Base-by-base conservation (phyloP, 148 eudicot species). In the Cornus kousa region DNA sequence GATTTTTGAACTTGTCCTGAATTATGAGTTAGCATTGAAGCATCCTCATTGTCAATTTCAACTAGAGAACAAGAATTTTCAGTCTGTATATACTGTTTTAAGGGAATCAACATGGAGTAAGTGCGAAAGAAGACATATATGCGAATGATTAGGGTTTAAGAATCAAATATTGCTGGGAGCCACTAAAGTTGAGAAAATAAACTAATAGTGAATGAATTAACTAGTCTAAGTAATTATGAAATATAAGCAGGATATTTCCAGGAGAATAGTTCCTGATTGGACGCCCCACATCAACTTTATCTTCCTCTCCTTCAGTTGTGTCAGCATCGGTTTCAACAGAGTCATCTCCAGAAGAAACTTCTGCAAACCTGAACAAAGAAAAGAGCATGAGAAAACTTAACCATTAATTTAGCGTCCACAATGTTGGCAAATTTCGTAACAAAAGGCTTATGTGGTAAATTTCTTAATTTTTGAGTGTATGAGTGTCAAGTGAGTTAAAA, bases 271-370 rank as follows among this genome's bases (percentile, higher is more conserved):
- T 73, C 68, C 43, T 79, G 31, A n/a, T 28, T 53, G 50, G 32
- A 62, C 59, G 69, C 69, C 73, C 81, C 55, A 24, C 33, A 62
- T 57, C 72, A 80, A 76, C 83, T 80, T 84, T 80, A 37, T 88
- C 79, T 35, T 89, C 86, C 83, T 83, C 89, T 67, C 77, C 89
- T 65, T 77, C 87, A 40, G 87, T 78, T 46, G 80, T 50, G 71
- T 82, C 89, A 77, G 71, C 72, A 14, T 76, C 82, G 74, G 55
- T 80, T 13, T 80, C 91, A 74, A 85, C 71, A 74, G 85, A 83
- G 78, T 91, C 95, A 73, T 91, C 97, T 71, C 83, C 93, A 74
- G 95, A 91, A 75, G 92, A 91, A 77, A 39, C 85, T 84, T 93
- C 95, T 79, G 87, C 86, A 89, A 91, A 91, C 23, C 97, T 93